These are phyloP conservation scores for Poa pratensis DNA, from an alignment of 176 grass and related monocot genomes.

Conservation along the genomic window DNA sequence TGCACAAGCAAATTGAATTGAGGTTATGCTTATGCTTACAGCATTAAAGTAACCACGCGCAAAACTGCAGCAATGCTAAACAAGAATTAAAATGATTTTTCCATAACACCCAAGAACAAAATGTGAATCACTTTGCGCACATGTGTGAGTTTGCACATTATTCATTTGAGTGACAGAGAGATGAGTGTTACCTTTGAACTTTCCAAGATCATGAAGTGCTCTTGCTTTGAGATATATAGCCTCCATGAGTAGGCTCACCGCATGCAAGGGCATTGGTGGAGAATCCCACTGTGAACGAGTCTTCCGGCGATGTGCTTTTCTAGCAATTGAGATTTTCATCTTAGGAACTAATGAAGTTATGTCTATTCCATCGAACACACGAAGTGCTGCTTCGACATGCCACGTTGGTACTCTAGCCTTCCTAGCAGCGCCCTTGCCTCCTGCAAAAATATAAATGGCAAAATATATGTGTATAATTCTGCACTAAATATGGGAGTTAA, in stretches of 20 bases:
- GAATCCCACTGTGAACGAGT: slow-evolving; percentile 56
- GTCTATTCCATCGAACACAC: slow-evolving; percentile 91
- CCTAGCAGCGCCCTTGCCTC: slow-evolving; percentile 96
- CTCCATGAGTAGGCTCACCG: slow-evolving; percentile 86
- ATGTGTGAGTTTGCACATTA: slow-evolving; percentile 22
- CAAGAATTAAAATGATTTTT: slow-evolving; percentile 3
- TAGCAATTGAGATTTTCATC: slow-evolving; percentile 78
- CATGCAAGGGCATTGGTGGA: slow-evolving; percentile 80
- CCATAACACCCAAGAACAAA: slow-evolving; percentile 17
- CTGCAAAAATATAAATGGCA: slow-evolving; percentile 56
- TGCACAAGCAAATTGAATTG: slow-evolving; percentile 54
- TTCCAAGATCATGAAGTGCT: slow-evolving; percentile 90
- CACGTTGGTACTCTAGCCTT: slow-evolving; percentile 90
- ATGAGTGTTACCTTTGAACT: slow-evolving; percentile 71
- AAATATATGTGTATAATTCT: slow-evolving; percentile 29
- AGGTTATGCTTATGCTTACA: slow-evolving; percentile 29
- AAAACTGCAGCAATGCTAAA: slow-evolving; percentile 33
- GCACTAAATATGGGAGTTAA: neutral
- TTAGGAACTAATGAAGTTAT: slow-evolving; percentile 72
- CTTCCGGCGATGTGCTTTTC: slow-evolving; percentile 68
- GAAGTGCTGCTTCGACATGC: slow-evolving; percentile 86
- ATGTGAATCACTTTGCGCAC: neutral
- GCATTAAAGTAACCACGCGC: slow-evolving; percentile 30
- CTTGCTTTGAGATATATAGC: slow-evolving; percentile 88
- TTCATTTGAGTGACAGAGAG: slow-evolving; percentile 12